Evolutionary conservation across 768 basidiomycete species (phyloP).

Genomic region (Fomitopsis serialis): DNA sequence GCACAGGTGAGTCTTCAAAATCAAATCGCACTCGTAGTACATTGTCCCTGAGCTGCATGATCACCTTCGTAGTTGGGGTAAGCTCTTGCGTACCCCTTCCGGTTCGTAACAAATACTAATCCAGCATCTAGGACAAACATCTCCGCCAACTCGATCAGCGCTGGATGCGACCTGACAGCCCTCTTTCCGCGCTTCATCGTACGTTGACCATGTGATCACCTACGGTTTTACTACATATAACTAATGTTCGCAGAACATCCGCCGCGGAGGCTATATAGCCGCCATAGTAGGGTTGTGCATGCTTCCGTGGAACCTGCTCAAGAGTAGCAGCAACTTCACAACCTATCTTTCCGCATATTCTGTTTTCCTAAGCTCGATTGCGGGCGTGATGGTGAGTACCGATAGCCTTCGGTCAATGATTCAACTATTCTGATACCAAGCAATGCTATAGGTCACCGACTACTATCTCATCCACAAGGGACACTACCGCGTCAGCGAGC

Average conservation of each 20-base stretch:
- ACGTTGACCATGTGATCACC: slow-evolving; percentile 19
- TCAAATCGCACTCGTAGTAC: not conserved
- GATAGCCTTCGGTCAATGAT: slow-evolving; percentile 6
- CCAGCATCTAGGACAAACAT: slow-evolving; percentile 55
- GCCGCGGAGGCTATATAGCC: slow-evolving; percentile 80
- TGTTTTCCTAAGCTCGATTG: slow-evolving; percentile 77
- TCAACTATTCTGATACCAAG: not conserved
- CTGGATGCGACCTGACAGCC: slow-evolving; percentile 79
- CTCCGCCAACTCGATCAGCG: slow-evolving; percentile 78
- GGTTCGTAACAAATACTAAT: too few relatives aligned
- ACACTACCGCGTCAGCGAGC: slow-evolving; percentile 61
- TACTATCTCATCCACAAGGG: slow-evolving; percentile 73
- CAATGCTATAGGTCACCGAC: slow-evolving; percentile 61
- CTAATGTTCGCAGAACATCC: slow-evolving; percentile 56
- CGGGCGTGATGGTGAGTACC: slow-evolving; percentile 64
- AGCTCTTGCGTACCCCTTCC: too few relatives aligned
- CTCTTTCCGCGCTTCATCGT: slow-evolving; percentile 74
- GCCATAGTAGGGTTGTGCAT: slow-evolving; percentile 72
- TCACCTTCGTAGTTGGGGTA: too few relatives aligned
- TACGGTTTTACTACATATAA: too few relatives aligned
- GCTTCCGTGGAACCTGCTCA: slow-evolving; percentile 73
- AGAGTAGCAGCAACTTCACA: slow-evolving; percentile 69
- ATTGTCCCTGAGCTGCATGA: too few relatives aligned
- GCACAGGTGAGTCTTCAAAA: slow-evolving; percentile 44
- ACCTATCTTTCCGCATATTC: slow-evolving; percentile 81